Evolutionary conservation across 305 asterid genomes (phyloP), one percentile per base, ranked within the genome.

Genomic region (Coffea humblotiana): DNA sequence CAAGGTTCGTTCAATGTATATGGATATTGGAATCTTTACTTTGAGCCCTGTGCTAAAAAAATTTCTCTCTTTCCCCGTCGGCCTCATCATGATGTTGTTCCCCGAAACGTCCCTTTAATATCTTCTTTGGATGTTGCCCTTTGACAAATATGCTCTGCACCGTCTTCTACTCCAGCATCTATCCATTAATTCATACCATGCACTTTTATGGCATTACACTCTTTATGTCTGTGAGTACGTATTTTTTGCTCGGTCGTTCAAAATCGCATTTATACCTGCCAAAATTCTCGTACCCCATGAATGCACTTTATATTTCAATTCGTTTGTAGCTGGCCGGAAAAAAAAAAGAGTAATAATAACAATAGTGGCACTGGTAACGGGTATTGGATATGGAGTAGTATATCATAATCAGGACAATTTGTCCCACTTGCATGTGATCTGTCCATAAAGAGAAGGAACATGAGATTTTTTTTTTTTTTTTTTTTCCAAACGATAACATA

Each of bases 381-480:
- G 15, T 75, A 80, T 29, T 29, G 32, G 32, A 29, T 29, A 29
- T 29, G 32, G 32, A 29, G 32, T 1, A 29, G 32, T 56, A 15
- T 54, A 52, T 56, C 8, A 58, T 14, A 72, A 16, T 64, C 32
- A 64, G 37, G 21, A 48, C 74, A 32, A 45, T 35, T 76, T 56
- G 83, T 45, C 79, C 83, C 81, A 79, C 79, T 78, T 78, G 72
- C 79, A n/a, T n/a, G n/a, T n/a, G n/a, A n/a, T n/a, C n/a, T n/a
- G n/a, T n/a, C n/a, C 61, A 29, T 71, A 60, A 68, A 76, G 37
- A 29, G 51, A 68, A 13, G 27, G 72, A 49, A 68, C 74, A n/a
- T 68, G 14, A 23, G 29, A 75, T 68, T 66, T 75, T n/a, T n/a
- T n/a, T n/a, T n/a, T n/a, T n/a, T n/a, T n/a, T n/a, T n/a, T n/a